phyloP scores from a whole-genome alignment of 2,329 filamentous ascomycete genomes.

The Ophiostoma sp. region DNA sequence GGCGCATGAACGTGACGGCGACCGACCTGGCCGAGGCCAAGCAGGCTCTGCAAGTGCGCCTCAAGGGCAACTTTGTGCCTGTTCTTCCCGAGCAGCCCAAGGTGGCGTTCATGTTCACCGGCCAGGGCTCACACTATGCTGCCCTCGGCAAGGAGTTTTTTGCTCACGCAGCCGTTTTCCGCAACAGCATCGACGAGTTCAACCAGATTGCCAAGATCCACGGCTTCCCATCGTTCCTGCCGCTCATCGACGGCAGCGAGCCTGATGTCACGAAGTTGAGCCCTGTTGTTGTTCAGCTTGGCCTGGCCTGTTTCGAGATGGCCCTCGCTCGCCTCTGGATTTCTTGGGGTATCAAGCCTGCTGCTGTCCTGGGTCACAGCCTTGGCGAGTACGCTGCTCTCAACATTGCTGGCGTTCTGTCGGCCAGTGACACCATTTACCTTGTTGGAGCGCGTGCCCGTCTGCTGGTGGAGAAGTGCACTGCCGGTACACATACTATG shows the following conservation, averaged over 20 bases:
- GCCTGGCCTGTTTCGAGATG: slow-evolving; percentile 57
- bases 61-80: slow-evolving; percentile 47
- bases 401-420: slow-evolving; percentile 68
- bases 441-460: slow-evolving; percentile 68
- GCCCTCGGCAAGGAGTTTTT: slow-evolving; percentile 55
- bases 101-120: slow-evolving; percentile 57
- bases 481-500: slow-evolving; percentile 64
- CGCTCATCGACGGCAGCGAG: slow-evolving; percentile 50
- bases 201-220: slow-evolving; percentile 52
- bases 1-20: slow-evolving; percentile 53
- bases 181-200: slow-evolving; percentile 57
- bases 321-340: slow-evolving; percentile 57
- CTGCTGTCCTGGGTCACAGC: slow-evolving; percentile 61
- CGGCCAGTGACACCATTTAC: slow-evolving; percentile 69
- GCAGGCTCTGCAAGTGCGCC: slow-evolving; percentile 43
- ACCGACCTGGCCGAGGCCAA: slow-evolving; percentile 46
- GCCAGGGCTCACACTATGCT: slow-evolving; percentile 57
- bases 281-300: slow-evolving; percentile 55
- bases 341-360: slow-evolving; percentile 57
- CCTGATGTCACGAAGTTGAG: slow-evolving; percentile 47
- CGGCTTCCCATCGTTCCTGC: slow-evolving; percentile 58
- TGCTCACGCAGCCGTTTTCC: slow-evolving; percentile 49
- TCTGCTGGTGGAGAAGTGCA: slow-evolving; percentile 65
- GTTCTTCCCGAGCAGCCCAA: slow-evolving; percentile 48
- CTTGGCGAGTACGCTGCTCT: slow-evolving; percentile 74